phyloP scores from a whole-genome alignment of 1,284 basidiomycete species.

The Ceratorhiza oryzae-sativae region DNA sequence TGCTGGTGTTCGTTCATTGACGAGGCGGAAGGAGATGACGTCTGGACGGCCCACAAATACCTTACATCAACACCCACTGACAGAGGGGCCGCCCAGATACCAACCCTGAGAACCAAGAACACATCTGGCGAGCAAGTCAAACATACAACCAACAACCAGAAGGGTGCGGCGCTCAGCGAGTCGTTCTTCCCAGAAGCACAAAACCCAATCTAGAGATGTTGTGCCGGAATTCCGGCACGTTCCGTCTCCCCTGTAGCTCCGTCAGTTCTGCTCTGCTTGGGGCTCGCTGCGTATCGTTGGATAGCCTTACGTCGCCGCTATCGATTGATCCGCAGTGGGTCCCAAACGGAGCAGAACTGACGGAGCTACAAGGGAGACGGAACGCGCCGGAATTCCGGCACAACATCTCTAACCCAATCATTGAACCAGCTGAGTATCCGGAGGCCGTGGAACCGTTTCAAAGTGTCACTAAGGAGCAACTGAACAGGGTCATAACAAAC shows the following conservation, averaged over 20 bases:
- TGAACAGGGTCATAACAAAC: constrained; percentile 15
- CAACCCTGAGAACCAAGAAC: constrained; percentile 16
- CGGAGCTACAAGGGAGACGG: no score
- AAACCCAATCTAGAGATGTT: no score
- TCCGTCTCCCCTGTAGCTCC: no score
- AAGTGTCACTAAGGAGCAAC: constrained; percentile 12
- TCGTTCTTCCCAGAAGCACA: constrained; percentile 40
- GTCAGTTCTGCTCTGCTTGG: no score
- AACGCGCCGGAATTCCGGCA: no score
- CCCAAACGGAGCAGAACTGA: no score
- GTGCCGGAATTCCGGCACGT: no score
- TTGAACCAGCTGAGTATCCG: constrained; percentile 8
- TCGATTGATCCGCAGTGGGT: no score
- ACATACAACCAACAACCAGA: constrained; percentile 20
- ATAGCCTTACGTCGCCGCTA: no score
- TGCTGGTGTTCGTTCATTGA: constrained; percentile 41
- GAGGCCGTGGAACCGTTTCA: neutral
- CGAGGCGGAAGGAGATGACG: constrained; percentile 20
- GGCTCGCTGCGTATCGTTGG: no score
- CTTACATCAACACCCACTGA: neutral
- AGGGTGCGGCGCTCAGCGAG: constrained; percentile 17
- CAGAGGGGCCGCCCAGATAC: constrained; percentile 18
- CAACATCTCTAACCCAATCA: no score
- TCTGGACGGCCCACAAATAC: constrained; percentile 41
- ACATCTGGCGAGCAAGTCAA: neutral